Percentiles rank a stretch among this genome's conserved stretches.
phyloP scores from a whole-genome alignment of 768 basidiomycete genomes.

The Filobasidium floriforme region DNA sequence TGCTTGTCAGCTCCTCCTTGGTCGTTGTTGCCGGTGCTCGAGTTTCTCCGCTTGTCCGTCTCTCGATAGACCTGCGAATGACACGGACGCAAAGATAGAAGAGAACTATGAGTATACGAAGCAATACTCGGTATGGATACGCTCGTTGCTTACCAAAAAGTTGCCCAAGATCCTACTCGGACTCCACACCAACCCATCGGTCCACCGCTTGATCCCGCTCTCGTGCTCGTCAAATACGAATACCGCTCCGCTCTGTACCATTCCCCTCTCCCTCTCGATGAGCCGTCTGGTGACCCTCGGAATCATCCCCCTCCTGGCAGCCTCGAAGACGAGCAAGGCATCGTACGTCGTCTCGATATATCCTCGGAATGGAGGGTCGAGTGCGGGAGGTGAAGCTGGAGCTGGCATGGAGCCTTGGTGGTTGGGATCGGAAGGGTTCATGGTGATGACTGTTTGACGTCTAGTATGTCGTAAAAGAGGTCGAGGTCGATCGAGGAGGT shows the following conservation, averaged over 20 bases:
- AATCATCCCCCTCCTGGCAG: constrained; percentile 78
- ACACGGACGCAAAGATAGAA: not conserved
- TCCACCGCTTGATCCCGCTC: constrained; percentile 93
- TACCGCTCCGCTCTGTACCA: constrained; percentile 87
- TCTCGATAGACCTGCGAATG: constrained; percentile 69
- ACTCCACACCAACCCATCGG: constrained; percentile 94
- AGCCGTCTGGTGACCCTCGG: constrained; percentile 85
- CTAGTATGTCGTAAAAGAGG: not conserved
- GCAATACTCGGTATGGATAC: no score
- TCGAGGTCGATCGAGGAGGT: not conserved
- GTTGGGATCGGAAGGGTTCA: not conserved
- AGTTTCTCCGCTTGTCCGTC: constrained; percentile 46
- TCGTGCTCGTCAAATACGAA: constrained; percentile 98
- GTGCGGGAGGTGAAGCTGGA: constrained; percentile 27
- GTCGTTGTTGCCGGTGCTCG: not conserved
- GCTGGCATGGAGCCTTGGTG: not conserved
- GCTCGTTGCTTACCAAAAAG: constrained; percentile 63
- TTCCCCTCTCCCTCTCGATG: constrained; percentile 81
- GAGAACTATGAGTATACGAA: no score
- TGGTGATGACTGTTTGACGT: not conserved
- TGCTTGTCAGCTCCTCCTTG: not conserved
- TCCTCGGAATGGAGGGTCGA: constrained; percentile 81
- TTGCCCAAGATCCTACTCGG: constrained; percentile 88
- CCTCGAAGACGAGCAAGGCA: constrained; percentile 92
- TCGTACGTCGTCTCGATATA: constrained; percentile 94